Evolutionary conservation across 2,329 filamentous ascomycete genomes (phyloP).

Genomic region (Atkinsonella texensis): DNA sequence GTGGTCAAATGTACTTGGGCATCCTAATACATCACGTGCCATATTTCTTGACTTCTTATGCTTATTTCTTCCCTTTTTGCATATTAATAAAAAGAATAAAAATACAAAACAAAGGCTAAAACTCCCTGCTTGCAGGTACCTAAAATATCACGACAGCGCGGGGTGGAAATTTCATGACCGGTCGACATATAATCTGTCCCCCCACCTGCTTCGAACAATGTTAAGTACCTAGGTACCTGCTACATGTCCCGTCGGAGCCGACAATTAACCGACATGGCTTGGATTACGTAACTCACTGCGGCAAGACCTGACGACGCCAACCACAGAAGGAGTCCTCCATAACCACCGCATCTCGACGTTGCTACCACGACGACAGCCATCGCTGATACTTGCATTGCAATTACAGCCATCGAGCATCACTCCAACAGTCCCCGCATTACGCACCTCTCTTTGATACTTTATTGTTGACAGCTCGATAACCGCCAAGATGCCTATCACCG

Average conservation of each 20-base stretch:
- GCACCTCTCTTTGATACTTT: constrained; percentile 8
- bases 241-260: neutral
- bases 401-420: constrained; percentile 6
- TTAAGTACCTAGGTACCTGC: too few relatives aligned
- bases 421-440: neutral
- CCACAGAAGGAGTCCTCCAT: constrained; percentile 27
- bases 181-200: too few relatives aligned
- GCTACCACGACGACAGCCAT: constrained; percentile 11
- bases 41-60: too few relatives aligned
- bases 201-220: too few relatives aligned
- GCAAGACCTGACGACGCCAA: constrained; percentile 30
- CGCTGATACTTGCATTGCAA: constrained; percentile 14
- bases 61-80: too few relatives aligned
- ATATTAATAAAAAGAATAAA: too few relatives aligned
- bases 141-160: too few relatives aligned
- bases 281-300: constrained; percentile 12
- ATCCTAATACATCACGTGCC: too few relatives aligned
- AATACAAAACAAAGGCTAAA: too few relatives aligned
- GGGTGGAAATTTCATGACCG: too few relatives aligned
- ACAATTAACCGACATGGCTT: neutral
- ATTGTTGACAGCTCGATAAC: constrained; percentile 17
- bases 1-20: too few relatives aligned
- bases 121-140: too few relatives aligned
- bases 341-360: constrained; percentile 17
- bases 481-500: constrained; percentile 55